Evolutionary conservation across 129 eudicot genomes (phyloP), one percentile per base, ranked within the genome.

Genomic region (Rutidosis leptorrhynchoides): DNA sequence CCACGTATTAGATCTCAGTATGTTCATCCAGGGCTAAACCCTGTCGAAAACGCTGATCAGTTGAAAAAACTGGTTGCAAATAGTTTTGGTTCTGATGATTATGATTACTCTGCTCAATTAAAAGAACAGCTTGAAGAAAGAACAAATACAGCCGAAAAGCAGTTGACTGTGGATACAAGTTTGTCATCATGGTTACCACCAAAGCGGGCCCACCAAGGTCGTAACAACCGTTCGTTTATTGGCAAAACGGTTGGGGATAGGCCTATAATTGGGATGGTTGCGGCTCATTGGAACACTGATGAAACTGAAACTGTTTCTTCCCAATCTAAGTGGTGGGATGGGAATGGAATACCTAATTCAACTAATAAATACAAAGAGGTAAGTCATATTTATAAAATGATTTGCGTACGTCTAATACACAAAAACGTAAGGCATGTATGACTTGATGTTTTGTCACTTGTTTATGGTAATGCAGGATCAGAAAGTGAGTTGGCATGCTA

Each of bases 401-500:
- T 46, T 33, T 66, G 26, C 32, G 27, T 16, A 45, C 45, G 28
- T 58, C 6, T 24, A 37, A 45, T 33, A 29, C 16, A 26, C 17
- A 12, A 22, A 43, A 46, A 69, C 33, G 25, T 29, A 56, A 49
- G 45, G 16, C 55, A 58, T 16, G 58, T 14, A 43, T 42, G 45
- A 53, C n/a, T 7, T 16, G 0, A 14, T 29, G 14, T 35, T 33
- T 30, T 2, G 46, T 40, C 16, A 19, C 60, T 23, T 62, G 52
- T 27, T 25, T 21, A 65, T 74, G 61, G 62, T 46, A 58, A 5
- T 74, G 32, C 84, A 93, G 98, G 98, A 93, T 78, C 96, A 85
- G 78, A 93, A 88, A 81, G 98, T 93, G 27, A 76, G 85, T 54
- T 93, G 96, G 98, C 98, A 93, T 65, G 95, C 95, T 22, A 93